Evolutionary conservation across 2,329 filamentous ascomycete species (phyloP).

Genomic region (Aureobasidium melanogenum): DNA sequence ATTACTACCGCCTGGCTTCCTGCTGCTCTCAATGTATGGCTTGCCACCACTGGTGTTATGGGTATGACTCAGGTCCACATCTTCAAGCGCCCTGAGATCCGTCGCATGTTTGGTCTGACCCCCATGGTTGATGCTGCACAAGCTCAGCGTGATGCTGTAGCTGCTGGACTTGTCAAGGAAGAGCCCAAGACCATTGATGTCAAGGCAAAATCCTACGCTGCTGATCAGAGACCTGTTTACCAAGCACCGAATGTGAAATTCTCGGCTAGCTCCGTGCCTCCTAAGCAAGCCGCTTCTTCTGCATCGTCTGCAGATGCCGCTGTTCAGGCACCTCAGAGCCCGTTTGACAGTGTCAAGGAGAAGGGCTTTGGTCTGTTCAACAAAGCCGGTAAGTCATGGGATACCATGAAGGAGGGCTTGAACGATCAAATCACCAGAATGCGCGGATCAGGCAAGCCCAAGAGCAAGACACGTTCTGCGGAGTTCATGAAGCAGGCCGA

Average conservation of each 20-base stretch:
- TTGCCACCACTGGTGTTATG: constrained; percentile 39
- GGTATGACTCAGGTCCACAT: constrained; percentile 31
- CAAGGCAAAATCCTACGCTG: constrained; percentile 6
- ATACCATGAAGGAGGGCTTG: neutral
- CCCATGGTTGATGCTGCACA: constrained; percentile 19
- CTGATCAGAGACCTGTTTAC: constrained; percentile 2
- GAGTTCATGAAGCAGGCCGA: constrained; percentile 14
- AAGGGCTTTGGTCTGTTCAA: constrained; percentile 10
- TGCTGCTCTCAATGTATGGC: constrained; percentile 54
- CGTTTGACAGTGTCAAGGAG: neutral
- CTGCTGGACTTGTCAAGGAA: constrained; percentile 1
- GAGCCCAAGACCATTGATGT: constrained; percentile 14
- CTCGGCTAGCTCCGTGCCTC: neutral
- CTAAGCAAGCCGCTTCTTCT: neutral
- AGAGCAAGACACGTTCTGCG: constrained; percentile 12
- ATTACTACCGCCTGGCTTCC: constrained; percentile 47
- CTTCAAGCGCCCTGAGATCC: constrained; percentile 29
- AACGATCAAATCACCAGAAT: neutral
- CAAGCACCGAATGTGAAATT: constrained; percentile 12
- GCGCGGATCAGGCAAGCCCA: neutral
- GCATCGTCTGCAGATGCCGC: neutral
- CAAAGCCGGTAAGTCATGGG: constrained; percentile 3
- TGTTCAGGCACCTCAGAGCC: neutral
- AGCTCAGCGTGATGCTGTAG: constrained; percentile 2
- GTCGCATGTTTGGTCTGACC: constrained; percentile 30